phyloP scores from a whole-genome alignment of 2,329 filamentous ascomycete species.

The Penicillium rolfsii region DNA sequence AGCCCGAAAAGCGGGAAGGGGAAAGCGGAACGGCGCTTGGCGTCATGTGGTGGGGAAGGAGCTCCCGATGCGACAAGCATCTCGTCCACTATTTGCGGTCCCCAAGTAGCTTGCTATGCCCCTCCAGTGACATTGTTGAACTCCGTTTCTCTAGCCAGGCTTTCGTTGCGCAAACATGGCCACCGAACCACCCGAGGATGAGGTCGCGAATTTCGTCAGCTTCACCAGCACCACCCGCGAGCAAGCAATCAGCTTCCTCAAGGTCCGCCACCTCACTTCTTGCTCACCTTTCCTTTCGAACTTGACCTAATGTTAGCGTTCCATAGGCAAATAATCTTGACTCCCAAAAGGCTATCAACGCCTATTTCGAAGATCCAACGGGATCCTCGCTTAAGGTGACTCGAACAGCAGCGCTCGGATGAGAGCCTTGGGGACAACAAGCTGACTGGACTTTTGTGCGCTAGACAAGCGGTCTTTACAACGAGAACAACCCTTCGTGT shows the following conservation, averaged over 20 bases:
- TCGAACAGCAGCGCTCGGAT: slow-evolving; percentile 8
- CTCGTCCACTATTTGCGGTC: slow-evolving; percentile 1
- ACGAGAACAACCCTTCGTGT: slow-evolving; percentile 35
- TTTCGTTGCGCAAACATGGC: slow-evolving; percentile 31
- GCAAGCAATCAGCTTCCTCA: slow-evolving; percentile 47
- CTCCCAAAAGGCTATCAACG: slow-evolving; percentile 51
- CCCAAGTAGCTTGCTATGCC: slow-evolving; percentile 4
- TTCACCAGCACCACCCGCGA: slow-evolving; percentile 47
- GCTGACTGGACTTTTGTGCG: slow-evolving; percentile 13
- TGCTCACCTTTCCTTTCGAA: not conserved
- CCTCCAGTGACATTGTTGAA: not conserved
- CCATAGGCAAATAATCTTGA: slow-evolving; percentile 50
- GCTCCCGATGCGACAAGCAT: slow-evolving; percentile 15
- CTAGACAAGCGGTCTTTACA: slow-evolving; percentile 28
- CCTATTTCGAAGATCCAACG: slow-evolving; percentile 52
- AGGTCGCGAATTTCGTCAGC: slow-evolving; percentile 45
- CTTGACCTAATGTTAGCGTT: slow-evolving; percentile 17
- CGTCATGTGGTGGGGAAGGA: slow-evolving; percentile 35
- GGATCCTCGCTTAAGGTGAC: slow-evolving; percentile 39
- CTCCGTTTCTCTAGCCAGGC: not conserved
- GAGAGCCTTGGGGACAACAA: not conserved
- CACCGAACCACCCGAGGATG: slow-evolving; percentile 46
- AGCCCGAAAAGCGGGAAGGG: not conserved
- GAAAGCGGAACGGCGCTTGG: slow-evolving; percentile 26
- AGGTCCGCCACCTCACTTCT: slow-evolving; percentile 33